These are phyloP conservation scores for Deuterostichococcus epilithicus DNA, from an alignment of 139 green algal genomes.

Conservation along the genomic window DNA sequence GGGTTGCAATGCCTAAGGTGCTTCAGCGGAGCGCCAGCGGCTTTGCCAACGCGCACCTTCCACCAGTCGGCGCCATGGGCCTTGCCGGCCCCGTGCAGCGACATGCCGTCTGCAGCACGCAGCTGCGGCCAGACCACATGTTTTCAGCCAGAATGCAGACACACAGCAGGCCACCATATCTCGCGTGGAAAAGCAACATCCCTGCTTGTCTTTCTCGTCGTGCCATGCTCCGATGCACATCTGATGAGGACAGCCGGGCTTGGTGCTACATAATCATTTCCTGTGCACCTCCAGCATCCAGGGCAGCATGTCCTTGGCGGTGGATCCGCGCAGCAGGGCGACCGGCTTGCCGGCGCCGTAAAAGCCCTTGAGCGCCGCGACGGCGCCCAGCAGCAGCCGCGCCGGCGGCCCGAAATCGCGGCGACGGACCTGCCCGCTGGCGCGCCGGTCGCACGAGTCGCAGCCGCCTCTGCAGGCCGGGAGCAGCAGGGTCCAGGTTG, in stretches of 20 bases:
- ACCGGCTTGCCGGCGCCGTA: slow-evolving; percentile 24
- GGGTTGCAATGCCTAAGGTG: too few species aligned
- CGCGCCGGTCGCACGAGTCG: slow-evolving; percentile 19
- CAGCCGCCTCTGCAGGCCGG: slow-evolving; percentile 24
- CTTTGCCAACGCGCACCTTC: neutral
- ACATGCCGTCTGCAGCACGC: slow-evolving; percentile 6
- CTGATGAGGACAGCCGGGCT: too few species aligned
- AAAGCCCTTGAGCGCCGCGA: slow-evolving; percentile 11
- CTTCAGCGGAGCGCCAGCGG: too few species aligned
- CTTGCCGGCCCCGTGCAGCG: slow-evolving; percentile 43
- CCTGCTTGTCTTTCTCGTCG: neutral
- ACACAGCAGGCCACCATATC: too few species aligned
- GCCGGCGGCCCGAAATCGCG: slow-evolving; percentile 15
- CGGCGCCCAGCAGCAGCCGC: slow-evolving; percentile 17
- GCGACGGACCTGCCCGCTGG: neutral
- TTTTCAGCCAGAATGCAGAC: too few species aligned
- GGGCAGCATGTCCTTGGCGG: slow-evolving; percentile 21
- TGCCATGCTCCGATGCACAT: slow-evolving; percentile 13
- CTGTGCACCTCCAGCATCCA: slow-evolving; percentile 40
- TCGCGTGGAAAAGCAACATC: too few species aligned
- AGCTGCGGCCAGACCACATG: neutral
- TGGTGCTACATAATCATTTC: slow-evolving; percentile 2
- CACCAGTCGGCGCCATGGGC: neutral
- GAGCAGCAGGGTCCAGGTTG: slow-evolving; percentile 28
- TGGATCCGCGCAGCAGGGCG: slow-evolving; percentile 16